A percentile compares a stretch with the other conserved stretches of the same genome.
phyloP scores from a whole-genome alignment of 176 grass and related monocot species.

The Zea luxurians region DNA sequence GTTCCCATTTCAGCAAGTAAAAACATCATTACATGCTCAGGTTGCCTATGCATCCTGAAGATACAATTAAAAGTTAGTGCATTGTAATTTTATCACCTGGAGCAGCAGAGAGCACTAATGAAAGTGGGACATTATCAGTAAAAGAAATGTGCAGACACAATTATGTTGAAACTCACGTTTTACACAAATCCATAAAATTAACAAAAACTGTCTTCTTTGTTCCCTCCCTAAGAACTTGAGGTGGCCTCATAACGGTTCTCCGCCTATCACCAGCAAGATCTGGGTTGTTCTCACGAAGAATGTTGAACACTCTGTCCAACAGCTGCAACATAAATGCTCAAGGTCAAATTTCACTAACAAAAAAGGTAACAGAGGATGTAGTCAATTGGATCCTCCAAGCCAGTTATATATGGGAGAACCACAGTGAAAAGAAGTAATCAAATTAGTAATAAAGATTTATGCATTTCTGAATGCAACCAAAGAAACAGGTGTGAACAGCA shows the following conservation, averaged over 20 bases:
- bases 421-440: neutral
- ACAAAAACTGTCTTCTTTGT: constrained; percentile 93
- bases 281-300: constrained; percentile 77
- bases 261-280: constrained; percentile 73
- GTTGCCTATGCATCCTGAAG: constrained; percentile 86
- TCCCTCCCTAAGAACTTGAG: constrained; percentile 84
- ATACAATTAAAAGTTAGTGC: constrained; percentile 2
- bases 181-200: constrained; percentile 89
- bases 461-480: neutral
- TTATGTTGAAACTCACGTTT: constrained; percentile 43
- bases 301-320: constrained; percentile 76
- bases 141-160: neutral
- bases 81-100: neutral
- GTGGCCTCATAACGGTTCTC: constrained; percentile 69
- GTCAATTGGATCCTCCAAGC: neutral
- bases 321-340: constrained; percentile 47
- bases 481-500: neutral
- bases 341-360: constrained; percentile 3
- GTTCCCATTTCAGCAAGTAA: constrained; percentile 84
- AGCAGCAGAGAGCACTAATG: neutral
- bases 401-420: neutral
- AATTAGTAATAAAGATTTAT: neutral
- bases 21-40: constrained; percentile 92
- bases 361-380: neutral
- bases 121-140: neutral